These are phyloP conservation scores for Mariannaea elegans DNA, from an alignment of 2,329 filamentous ascomycete species.

Conservation along the genomic window DNA sequence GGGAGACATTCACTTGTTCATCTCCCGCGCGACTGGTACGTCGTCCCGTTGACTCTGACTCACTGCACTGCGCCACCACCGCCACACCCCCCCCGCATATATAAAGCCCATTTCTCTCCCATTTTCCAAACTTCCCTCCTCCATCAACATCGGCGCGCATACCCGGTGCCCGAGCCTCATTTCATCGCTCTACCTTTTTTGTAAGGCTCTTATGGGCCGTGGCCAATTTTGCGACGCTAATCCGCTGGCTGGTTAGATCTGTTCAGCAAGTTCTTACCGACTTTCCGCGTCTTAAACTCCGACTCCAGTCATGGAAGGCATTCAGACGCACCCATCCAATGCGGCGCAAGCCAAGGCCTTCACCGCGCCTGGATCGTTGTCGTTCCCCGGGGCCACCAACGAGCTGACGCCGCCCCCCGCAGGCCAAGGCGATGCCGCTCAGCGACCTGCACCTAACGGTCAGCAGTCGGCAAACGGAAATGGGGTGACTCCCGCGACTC, in stretches of 20 bases:
- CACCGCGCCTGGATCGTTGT: conserved; percentile 89
- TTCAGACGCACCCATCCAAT: conserved; percentile 90
- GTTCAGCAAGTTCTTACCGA: conserved; percentile 41
- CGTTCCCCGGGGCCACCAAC: conserved; percentile 85
- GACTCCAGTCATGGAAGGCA: conserved; percentile 77
- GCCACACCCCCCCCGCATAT: conserved; percentile 35
- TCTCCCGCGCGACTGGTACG: conserved; percentile 83
- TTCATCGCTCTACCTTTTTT: conserved; percentile 28
- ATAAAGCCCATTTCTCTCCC: conserved; percentile 38
- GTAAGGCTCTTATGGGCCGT: conserved; percentile 29
- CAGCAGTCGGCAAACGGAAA: conserved; percentile 71
- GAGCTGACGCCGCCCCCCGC: conserved; percentile 81
- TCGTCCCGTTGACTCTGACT: conserved; percentile 36
- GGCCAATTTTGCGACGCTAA: conserved; percentile 37
- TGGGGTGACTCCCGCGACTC: conserved; percentile 88
- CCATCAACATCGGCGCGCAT: conserved; percentile 31
- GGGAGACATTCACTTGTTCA: conserved; percentile 99
- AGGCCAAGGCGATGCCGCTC: conserved; percentile 68
- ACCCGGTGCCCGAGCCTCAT: conserved; percentile 15
- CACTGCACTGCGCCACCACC: conserved; percentile 32
- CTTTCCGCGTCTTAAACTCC: conserved; percentile 32
- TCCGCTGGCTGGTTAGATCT: conserved; percentile 41
- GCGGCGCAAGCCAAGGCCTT: conserved; percentile 96
- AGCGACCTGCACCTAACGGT: conserved; percentile 52
- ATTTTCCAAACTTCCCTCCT: conserved; percentile 30